phyloP scores from a whole-genome alignment of 371 early-diverging fungal genomes.

The Coemansia linderi region DNA sequence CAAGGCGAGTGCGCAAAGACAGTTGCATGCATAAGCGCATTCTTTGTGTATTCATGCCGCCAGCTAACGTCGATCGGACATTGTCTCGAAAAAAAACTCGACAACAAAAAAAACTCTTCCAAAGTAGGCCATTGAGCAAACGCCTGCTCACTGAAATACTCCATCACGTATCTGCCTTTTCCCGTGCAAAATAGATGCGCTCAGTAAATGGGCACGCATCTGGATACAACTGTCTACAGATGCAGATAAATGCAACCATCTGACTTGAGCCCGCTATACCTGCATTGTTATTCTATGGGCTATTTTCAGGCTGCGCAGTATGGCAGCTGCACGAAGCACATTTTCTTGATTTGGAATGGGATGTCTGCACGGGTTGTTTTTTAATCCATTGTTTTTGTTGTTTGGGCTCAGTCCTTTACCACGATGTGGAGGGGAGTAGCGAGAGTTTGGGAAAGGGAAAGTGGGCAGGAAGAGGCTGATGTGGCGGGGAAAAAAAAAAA shows the following conservation, averaged over 20 bases:
- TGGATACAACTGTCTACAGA: neutral
- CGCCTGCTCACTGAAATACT: neutral
- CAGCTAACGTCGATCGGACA: neutral
- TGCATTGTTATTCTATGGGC: neutral
- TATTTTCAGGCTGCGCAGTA: constrained; percentile 6
- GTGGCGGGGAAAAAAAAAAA: neutral
- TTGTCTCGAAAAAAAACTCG: neutral
- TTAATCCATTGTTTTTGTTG: constrained; percentile 7
- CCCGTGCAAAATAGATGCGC: neutral
- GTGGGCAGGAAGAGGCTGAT: neutral
- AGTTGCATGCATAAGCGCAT: neutral
- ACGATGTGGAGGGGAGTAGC: constrained; percentile 2
- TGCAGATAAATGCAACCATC: neutral
- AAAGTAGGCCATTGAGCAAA: neutral
- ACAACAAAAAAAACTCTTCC: constrained; percentile 1
- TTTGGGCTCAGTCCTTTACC: neutral
- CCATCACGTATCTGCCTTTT: neutral
- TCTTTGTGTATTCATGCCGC: neutral
- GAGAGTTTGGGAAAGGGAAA: constrained; percentile 9
- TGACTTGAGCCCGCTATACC: neutral
- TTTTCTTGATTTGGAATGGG: constrained; percentile 5
- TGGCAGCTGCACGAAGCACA: neutral
- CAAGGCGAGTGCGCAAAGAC: neutral
- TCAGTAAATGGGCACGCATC: constrained; percentile 4
- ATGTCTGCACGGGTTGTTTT: neutral